Base-by-base conservation (phyloP, 345 rosid species). In the Pistacia integerrima region DNA sequence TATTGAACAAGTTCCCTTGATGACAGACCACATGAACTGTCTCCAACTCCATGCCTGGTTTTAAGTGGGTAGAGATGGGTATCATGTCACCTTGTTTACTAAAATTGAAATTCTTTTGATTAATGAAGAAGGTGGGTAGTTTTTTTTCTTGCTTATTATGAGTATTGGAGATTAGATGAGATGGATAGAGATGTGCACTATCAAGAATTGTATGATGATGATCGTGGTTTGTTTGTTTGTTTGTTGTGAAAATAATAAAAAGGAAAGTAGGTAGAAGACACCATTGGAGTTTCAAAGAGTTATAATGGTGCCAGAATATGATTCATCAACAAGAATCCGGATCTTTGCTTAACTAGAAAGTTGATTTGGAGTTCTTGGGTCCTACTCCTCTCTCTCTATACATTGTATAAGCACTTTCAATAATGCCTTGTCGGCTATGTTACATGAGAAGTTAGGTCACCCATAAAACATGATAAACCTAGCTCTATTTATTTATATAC, bases 1-100 rank as follows among this genome's bases (percentile, higher is more conserved):
- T 76, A 83, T 74, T 72, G 2, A 80, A 72, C 77, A 79, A 81
- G 75, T 67, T 49, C 74, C 69, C 82, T 80, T 87, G 74, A 77
- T 80, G 84, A 87, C 80, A 83, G 83, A 90, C 83, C 93, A 89
- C 92, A 87, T 88, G 97, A 90, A 85, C 88, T 89, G 95, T 90
- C 89, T 86, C 89, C 92, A 90, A 90, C 93, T 78, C 90, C 93
- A 77, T 86, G 84, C 88, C 83, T 84, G 77, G 86, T 76, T 91
- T 89, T 75, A 87, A 90, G 80, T 77, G 82, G 88, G 79, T 76
- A 84, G 83, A 79, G 85, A 86, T 87, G 89, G 91, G 90, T 82
- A 84, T 78, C 90, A 88, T 90, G 94, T 86, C 97, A 87, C 84
- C 82, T 85, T 90, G 86, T 92, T 86, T 81, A 86, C 84, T 81